Percentiles rank a stretch among this genome's conserved stretches.
These are phyloP conservation scores for Betula pendula DNA, from an alignment of 306 rosid species.

Conservation along the genomic window DNA sequence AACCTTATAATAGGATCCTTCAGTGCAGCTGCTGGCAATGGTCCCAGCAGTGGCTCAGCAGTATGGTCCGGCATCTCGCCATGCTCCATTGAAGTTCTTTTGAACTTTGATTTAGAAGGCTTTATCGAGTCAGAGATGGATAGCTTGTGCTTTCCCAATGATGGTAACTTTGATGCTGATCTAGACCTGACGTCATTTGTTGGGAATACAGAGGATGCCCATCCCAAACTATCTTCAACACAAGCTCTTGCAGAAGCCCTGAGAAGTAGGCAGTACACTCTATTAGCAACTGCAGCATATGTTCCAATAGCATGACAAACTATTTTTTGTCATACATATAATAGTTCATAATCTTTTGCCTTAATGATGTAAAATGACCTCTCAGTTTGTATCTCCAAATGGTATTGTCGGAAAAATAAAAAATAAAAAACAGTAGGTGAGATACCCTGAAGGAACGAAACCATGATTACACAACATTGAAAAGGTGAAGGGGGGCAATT, in stretches of 20 bases:
- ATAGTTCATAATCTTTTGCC: not conserved
- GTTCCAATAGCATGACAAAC: no score
- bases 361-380: not conserved
- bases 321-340: not conserved
- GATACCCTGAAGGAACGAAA: not conserved
- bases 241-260: constrained; percentile 81
- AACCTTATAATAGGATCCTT: constrained; percentile 40
- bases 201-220: constrained; percentile 86
- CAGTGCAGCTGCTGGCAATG: constrained; percentile 31
- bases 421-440: not conserved
- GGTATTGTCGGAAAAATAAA: not conserved
- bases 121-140: constrained; percentile 48
- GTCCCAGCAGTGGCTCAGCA: constrained; percentile 38
- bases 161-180: constrained; percentile 55
- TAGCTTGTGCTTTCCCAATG: constrained; percentile 80
- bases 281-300: constrained; percentile 27
- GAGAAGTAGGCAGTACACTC: constrained; percentile 16
- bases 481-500: not conserved
- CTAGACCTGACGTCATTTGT: constrained; percentile 61
- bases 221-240: constrained; percentile 58
- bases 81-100: constrained; percentile 49
- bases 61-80: constrained; percentile 46
- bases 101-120: constrained; percentile 66
- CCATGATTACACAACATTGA: not conserved
- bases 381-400: not conserved